phyloP scores from a whole-genome alignment of 73 alveolate species.

The Paramecium tetraurelia region DNA sequence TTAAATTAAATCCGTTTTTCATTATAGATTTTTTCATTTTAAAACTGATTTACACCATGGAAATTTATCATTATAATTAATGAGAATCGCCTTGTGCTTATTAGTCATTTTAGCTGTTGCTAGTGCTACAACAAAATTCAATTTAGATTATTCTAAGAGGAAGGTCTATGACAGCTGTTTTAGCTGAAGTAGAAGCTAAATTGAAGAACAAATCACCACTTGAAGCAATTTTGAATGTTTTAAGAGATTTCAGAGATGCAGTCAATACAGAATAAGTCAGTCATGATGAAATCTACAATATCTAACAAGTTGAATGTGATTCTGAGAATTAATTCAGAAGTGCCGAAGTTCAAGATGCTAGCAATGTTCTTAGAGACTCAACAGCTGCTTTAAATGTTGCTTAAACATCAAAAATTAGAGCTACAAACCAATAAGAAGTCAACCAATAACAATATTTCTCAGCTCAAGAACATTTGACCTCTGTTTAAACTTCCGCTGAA shows the following conservation, averaged over 20 bases:
- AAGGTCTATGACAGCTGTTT: not conserved
- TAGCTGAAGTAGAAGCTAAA: not conserved
- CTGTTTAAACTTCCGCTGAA: not conserved
- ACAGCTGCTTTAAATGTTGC: not conserved
- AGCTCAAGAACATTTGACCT: not conserved
- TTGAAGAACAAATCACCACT: not conserved
- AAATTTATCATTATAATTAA: not conserved
- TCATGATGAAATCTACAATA: not conserved
- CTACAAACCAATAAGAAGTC: not conserved
- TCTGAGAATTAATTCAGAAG: conserved; percentile 20
- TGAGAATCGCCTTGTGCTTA: not conserved
- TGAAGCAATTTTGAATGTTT: not conserved
- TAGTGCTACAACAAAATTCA: not conserved
- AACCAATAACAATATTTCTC: conserved; percentile 3
- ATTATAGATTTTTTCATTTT: not conserved
- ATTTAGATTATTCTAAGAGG: not conserved
- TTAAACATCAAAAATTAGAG: not conserved
- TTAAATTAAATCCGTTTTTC: not conserved
- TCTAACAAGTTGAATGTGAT: not conserved
- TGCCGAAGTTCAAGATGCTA: not conserved
- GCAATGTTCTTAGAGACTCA: conserved; percentile 23
- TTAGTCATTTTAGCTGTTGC: not conserved
- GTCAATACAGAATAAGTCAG: not conserved
- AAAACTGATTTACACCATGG: not conserved
- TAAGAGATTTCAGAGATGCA: conserved; percentile 33